Conservation (phyloP, 306 rosid species). For the Styphnolobium japonicum region DNA sequence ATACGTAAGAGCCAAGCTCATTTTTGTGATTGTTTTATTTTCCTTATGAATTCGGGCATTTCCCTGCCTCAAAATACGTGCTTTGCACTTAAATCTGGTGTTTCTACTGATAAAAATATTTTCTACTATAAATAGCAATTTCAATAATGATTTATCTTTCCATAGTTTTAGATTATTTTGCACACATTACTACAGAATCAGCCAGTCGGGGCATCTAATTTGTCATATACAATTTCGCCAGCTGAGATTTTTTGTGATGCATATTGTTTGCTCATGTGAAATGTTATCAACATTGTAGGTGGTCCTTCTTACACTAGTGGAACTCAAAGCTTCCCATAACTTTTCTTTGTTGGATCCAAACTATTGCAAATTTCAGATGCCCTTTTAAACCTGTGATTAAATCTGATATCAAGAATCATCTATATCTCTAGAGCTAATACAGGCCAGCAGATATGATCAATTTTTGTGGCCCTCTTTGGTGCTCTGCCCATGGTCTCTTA, state of each 20-base stretch:
- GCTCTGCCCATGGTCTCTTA: background rate
- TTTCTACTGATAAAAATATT: background rate
- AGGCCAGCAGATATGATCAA: background rate
- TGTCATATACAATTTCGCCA: no score
- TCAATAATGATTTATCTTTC: background rate
- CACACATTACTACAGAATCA: background rate
- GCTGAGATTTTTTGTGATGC: no score
- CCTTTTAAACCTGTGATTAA: background rate
- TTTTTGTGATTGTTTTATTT: background rate
- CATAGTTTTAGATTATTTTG: background rate
- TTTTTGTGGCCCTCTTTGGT: background rate
- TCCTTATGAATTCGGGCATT: background rate
- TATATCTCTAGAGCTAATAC: background rate
- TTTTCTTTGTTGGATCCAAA: constrained; percentile 8
- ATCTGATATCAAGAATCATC: background rate
- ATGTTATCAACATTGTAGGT: no score
- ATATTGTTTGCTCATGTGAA: no score
- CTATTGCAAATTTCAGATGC: background rate
- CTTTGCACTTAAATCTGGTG: background rate
- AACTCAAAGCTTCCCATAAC: no score
- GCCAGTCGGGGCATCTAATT: no score
- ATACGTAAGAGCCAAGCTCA: background rate
- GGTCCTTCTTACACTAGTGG: no score
- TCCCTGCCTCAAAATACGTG: no score
- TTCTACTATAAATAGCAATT: background rate